Conservation (phyloP, 768 basidiomycete species). For the Boletus eberwhitei region DNA sequence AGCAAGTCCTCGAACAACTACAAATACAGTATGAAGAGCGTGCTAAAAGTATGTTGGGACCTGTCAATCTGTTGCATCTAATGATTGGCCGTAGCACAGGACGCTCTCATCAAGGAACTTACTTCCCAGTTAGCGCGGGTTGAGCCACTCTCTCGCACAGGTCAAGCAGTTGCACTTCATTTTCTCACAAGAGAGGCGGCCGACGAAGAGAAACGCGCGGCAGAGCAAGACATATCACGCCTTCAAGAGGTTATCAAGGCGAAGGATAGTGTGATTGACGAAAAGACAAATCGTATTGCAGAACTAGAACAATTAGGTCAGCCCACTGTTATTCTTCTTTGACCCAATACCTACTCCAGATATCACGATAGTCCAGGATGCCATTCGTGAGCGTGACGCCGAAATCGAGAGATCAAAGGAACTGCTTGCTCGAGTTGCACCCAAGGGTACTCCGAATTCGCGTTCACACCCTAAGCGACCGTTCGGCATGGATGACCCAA, state of each 20-base stretch:
- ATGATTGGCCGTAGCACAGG: conserved; percentile 46
- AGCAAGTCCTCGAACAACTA: conserved; percentile 48
- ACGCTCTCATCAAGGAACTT: conserved; percentile 44
- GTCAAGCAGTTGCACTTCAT: conserved; percentile 52
- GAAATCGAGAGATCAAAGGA: conserved; percentile 57
- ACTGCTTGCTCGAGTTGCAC: conserved; percentile 41
- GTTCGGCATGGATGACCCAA: conserved; percentile 49
- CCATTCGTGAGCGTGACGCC: conserved; percentile 53
- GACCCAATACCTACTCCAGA: neutral
- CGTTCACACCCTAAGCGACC: conserved; percentile 36
- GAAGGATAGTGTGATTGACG: conserved; percentile 38
- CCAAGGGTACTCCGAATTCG: conserved; percentile 36
- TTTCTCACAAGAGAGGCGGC: conserved; percentile 73
- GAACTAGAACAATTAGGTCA: conserved; percentile 49
- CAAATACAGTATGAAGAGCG: conserved; percentile 49
- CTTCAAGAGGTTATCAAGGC: conserved; percentile 43
- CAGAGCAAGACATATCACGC: conserved; percentile 47
- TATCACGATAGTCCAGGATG: conserved; percentile 43
- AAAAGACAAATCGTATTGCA: conserved; percentile 45
- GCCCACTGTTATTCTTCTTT: conserved; percentile 9
- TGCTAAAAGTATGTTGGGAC: conserved; percentile 43
- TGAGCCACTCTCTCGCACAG: conserved; percentile 51
- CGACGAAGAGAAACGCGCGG: conserved; percentile 58
- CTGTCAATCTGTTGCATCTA: neutral
- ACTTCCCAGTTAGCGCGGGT: conserved; percentile 50